A percentile compares a stretch with the other conserved stretches of the same genome.
Conservation (phyloP, 148 eudicot species). For the Nyssa sinensis region DNA sequence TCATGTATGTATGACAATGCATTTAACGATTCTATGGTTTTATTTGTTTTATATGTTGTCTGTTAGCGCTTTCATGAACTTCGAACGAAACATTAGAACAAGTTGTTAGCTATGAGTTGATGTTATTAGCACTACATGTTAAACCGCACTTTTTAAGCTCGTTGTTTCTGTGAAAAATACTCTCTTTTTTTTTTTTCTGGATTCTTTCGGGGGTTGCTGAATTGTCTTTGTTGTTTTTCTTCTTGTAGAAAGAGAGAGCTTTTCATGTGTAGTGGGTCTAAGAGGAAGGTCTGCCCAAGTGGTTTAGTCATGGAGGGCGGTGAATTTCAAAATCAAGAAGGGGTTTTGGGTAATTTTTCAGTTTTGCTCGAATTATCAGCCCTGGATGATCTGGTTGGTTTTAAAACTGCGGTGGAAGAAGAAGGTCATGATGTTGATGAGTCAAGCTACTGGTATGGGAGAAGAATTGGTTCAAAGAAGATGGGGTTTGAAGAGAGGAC, state of each 20-base stretch:
- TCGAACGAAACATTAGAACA: neutral
- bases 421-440: constrained; percentile 53
- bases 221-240: constrained; percentile 17
- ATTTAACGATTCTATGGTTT: too few relatives aligned
- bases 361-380: constrained; percentile 75
- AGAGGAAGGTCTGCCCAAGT: constrained; percentile 26
- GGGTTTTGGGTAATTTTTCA: constrained; percentile 20
- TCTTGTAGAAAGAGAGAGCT: constrained; percentile 31
- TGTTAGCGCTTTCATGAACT: neutral
- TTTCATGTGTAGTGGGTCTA: constrained; percentile 57
- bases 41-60: neutral
- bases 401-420: constrained; percentile 54
- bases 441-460: constrained; percentile 71
- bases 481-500: constrained; percentile 85
- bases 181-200: too few relatives aligned
- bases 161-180: too few relatives aligned
- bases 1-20: neutral
- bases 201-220: neutral
- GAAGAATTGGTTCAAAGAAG: constrained; percentile 74
- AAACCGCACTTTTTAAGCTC: too few relatives aligned
- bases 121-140: neutral
- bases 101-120: neutral
- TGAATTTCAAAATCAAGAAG: constrained; percentile 25
- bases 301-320: constrained; percentile 40
- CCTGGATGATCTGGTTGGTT: constrained; percentile 51